Evolutionary conservation across 2,329 filamentous ascomycete species (phyloP).

Genomic region (Geosmithia flava): DNA sequence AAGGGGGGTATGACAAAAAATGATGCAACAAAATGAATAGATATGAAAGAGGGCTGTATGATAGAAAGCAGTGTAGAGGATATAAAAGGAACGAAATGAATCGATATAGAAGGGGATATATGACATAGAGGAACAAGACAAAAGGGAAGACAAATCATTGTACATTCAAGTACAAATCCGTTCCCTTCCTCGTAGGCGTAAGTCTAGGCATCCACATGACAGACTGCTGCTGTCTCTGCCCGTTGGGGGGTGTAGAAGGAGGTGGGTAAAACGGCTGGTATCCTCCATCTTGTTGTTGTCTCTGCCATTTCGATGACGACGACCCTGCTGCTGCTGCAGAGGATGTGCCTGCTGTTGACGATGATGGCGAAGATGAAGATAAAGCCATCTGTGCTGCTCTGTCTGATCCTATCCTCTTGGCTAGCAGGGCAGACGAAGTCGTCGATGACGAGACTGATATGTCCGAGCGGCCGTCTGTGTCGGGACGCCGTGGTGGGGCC

Average conservation of each 20-base stretch:
- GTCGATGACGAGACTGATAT: constrained; percentile 12
- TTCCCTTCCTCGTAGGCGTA: constrained; percentile 54
- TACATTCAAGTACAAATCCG: constrained; percentile 50
- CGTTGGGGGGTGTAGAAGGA: too few species aligned
- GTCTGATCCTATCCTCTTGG: constrained; percentile 37
- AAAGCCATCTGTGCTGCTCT: constrained; percentile 33
- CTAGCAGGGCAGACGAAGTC: constrained; percentile 28
- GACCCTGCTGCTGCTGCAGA: constrained; percentile 4
- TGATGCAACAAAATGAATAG: too few species aligned
- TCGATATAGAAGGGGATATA: neutral
- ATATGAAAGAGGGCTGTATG: too few species aligned
- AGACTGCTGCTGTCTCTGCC: constrained; percentile 3
- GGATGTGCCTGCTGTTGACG: neutral
- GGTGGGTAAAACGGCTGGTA: too few species aligned
- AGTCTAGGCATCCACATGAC: constrained; percentile 43
- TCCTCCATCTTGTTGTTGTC: neutral
- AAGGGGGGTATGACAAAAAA: too few species aligned
- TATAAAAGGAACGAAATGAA: too few species aligned
- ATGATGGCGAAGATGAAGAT: neutral
- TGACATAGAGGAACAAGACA: neutral
- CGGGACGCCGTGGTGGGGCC: constrained; percentile 3
- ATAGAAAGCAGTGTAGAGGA: too few species aligned
- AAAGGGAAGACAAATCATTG: constrained; percentile 15
- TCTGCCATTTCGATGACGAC: neutral
- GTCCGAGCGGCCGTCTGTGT: neutral